Evolutionary conservation across 768 basidiomycete genomes (phyloP), one percentile per base, ranked within the genome.

Genomic region (Leccinum arenicola): DNA sequence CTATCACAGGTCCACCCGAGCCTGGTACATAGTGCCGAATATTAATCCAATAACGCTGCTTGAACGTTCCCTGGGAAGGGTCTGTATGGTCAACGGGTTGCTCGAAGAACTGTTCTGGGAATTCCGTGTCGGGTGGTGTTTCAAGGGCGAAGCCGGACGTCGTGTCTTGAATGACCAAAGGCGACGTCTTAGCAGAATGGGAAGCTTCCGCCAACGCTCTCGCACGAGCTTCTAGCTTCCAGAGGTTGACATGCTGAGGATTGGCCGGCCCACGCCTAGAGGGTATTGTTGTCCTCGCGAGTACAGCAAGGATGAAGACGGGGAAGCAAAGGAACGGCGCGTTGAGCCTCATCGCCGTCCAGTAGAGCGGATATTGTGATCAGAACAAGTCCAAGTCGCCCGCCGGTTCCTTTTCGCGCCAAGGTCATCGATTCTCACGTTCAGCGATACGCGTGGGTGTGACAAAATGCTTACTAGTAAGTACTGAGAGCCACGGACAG

Each of bases 11-110:
- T 2, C 86, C 90, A 48, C 86, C 85, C 2, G 80, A 74, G 6
- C 86, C 80, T 0, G 85, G 79, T 56, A 82, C 77, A 72, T 95
- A 98, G 71, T 92, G 86, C 35, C 90, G 82, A 19, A 84, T 83
- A 68, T 88, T 95, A 38, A 95, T 79, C 96, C 96, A 99, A 73
- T 93, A 99, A 19, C 96, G 82, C 69, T 98, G 95, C 54, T 80
- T 75, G 75, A 92, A 98, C 0, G 86, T 91, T 47, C 83, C 81
- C 10, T 76, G 74, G 12, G 76, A 70, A 36, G 77, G 77, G 62
- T 80, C 76, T 64, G 89, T 88, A 69, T 98, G 95, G 68, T 95
- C 93, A 61, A 96, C 75, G 3, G 91, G 93, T 68, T 98, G 95
- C 56, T 80, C 73, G 75, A 96, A 95, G 77, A 84, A 91, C 51